A percentile compares a stretch with the other conserved stretches of the same genome.
These are phyloP conservation scores for Forsythia suspensa DNA, from an alignment of 257 asterid genomes.

Conservation along the genomic window DNA sequence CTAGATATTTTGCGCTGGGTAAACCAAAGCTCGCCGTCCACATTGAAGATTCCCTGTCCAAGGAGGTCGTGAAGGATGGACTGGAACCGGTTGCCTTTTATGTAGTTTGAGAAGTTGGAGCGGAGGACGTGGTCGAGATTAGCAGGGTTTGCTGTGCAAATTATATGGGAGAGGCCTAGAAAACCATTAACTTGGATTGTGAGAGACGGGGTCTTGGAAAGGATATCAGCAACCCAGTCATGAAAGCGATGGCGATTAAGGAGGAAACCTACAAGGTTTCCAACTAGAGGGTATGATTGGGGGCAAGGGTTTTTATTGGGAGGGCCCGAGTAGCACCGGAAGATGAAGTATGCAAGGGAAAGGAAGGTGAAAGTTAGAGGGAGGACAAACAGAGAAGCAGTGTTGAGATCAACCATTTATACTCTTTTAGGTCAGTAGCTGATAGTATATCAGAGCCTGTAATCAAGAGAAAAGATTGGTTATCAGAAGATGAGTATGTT, in stretches of 20 bases:
- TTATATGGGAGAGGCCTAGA: constrained; percentile 36
- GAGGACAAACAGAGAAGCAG: not conserved
- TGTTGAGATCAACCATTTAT: constrained; percentile 21
- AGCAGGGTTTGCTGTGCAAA: constrained; percentile 42
- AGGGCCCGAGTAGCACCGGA: not conserved
- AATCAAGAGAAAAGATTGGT: not conserved
- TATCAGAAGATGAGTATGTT: not conserved
- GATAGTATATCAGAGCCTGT: not conserved
- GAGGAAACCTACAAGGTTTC: constrained; percentile 38
- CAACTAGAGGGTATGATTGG: constrained; percentile 36
- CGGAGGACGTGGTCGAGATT: constrained; percentile 34
- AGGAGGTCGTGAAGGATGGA: constrained; percentile 33
- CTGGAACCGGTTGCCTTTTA: constrained; percentile 36
- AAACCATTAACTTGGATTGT: constrained; percentile 42
- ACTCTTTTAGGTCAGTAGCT: not conserved
- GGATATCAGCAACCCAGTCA: constrained; percentile 40
- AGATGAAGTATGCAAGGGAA: constrained; percentile 11
- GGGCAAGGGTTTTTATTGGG: constrained; percentile 28
- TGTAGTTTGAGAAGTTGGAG: constrained; percentile 35
- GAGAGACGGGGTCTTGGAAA: constrained; percentile 35
- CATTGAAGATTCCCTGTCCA: constrained; percentile 45
- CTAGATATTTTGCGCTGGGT: constrained; percentile 41
- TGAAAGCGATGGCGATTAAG: constrained; percentile 42
- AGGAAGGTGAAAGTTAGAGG: constrained; percentile 8
- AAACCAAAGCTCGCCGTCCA: constrained; percentile 40